These are phyloP conservation scores for Diaporthe caulivora DNA, from an alignment of 2,329 filamentous ascomycete genomes.

Conservation along the genomic window DNA sequence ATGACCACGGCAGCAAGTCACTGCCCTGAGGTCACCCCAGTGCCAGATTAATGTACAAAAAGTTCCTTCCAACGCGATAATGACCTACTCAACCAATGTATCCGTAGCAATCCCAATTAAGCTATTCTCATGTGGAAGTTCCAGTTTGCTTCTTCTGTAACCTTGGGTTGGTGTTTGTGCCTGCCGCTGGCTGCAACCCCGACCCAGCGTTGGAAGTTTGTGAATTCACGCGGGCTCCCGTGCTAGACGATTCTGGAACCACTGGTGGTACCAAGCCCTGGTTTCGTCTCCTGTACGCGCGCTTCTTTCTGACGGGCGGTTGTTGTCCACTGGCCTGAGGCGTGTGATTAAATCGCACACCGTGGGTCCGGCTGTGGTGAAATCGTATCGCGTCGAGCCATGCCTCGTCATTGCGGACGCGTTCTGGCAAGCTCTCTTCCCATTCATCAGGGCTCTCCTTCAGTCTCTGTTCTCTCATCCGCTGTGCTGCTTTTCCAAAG, in stretches of 20 bases:
- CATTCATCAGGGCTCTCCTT: conserved; percentile 41
- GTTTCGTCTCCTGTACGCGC: conserved; percentile 34
- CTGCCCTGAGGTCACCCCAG: not conserved
- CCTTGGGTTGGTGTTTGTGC: not conserved
- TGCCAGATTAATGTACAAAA: not conserved
- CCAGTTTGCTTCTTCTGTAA: not conserved
- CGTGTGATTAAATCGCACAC: not conserved
- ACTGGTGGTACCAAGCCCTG: not conserved
- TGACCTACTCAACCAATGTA: not conserved
- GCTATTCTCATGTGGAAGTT: not conserved
- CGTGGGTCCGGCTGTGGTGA: conserved; percentile 35
- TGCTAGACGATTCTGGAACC: not conserved
- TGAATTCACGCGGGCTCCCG: not conserved
- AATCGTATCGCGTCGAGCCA: conserved; percentile 58
- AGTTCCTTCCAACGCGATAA: not conserved
- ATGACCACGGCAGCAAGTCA: not conserved
- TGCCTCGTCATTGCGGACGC: conserved; percentile 57
- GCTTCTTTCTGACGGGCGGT: conserved; percentile 34
- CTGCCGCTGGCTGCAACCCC: not conserved
- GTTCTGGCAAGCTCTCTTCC: conserved; percentile 55
- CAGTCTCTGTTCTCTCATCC: conserved; percentile 50
- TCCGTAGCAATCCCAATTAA: not conserved
- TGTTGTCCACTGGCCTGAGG: conserved; percentile 25
- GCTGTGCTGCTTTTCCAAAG: conserved; percentile 59
- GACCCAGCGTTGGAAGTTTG: not conserved